Conservation (phyloP, 371 early-diverging fungal genomes). For the Blakeslea trispora region DNA sequence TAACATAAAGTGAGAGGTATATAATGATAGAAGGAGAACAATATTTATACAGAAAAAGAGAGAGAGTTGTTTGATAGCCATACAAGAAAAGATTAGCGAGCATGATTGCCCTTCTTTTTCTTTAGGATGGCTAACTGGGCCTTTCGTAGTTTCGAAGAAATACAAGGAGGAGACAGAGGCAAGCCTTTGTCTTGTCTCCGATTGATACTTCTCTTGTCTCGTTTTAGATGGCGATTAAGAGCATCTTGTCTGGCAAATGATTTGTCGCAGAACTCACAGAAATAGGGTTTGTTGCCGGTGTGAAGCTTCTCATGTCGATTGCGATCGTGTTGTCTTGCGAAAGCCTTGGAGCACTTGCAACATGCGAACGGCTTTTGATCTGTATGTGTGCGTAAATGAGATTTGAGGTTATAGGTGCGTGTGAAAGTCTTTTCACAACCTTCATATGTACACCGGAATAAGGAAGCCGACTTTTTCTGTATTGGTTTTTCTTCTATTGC, state of each 20-base stretch:
- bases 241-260: conserved; percentile 79
- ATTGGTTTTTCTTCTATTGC: not conserved
- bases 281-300: conserved; percentile 61
- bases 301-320: conserved; percentile 77
- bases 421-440: conserved; percentile 76
- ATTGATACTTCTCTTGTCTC: conserved; percentile 16
- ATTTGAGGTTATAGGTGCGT: conserved; percentile 79
- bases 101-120: conserved; percentile 7
- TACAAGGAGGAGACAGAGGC: conserved; percentile 10
- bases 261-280: conserved; percentile 65
- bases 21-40: too few relatives aligned
- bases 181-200: not conserved
- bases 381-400: conserved; percentile 77
- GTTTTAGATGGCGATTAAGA: conserved; percentile 59
- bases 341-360: conserved; percentile 55
- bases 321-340: conserved; percentile 75
- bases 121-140: conserved; percentile 2
- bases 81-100: not conserved
- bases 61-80: not conserved
- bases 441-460: conserved; percentile 32
- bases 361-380: conserved; percentile 75
- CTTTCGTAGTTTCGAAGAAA: conserved; percentile 16
- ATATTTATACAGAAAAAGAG: too few relatives aligned
- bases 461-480: not conserved
- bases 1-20: too few relatives aligned